Base-by-base conservation (phyloP, 257 asterid genomes). In the Solanum sejunctum region DNA sequence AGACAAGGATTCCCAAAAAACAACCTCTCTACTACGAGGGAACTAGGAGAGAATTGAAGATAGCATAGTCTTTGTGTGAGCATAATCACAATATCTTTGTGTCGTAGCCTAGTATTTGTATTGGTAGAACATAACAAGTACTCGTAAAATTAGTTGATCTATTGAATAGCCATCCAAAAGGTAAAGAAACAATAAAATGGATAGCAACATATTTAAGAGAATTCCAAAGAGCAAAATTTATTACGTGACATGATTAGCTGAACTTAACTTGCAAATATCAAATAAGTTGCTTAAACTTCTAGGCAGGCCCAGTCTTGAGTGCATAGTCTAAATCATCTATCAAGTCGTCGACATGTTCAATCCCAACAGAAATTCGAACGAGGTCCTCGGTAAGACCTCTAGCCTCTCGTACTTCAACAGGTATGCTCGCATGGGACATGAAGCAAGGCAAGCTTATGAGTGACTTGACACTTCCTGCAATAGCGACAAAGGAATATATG, bases 391-490 rank as follows among this genome's bases (percentile, higher is more conserved):
- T 88, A 82, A 95, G 88, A 57, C 98, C 98, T 87, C 97, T 90
- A 5, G 94, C 93, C 84, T 94, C 92, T 8, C 98, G 95, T 17
- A 95, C 95, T 4, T 85, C 95, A 43, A 92, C 93, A 16, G 98
- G 97, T 81, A 95, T 94, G 89, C 91, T 88, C 18, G 98, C 94
- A 82, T 95, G 99, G 41, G 99, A 95, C 99, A 95, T 95, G 79
- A 93, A 95, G 88, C 97, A 92, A 20, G 98, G 98, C 93, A 95
- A 88, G 92, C 99, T 94, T 71, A 95, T 94, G 84, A 95, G 95
- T 69, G 98, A 95, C 88, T 95, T 95, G 18, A 94, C 97, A 63
- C 99, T 95, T 82, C 99, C 98, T 95, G 93, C 81, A n/a, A n/a
- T 17, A 45, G 45, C 41, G 17, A 39, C 5, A 17, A 26, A 15